Conservation (phyloP, 306 rosid species). For the Ochetophila trinervis region DNA sequence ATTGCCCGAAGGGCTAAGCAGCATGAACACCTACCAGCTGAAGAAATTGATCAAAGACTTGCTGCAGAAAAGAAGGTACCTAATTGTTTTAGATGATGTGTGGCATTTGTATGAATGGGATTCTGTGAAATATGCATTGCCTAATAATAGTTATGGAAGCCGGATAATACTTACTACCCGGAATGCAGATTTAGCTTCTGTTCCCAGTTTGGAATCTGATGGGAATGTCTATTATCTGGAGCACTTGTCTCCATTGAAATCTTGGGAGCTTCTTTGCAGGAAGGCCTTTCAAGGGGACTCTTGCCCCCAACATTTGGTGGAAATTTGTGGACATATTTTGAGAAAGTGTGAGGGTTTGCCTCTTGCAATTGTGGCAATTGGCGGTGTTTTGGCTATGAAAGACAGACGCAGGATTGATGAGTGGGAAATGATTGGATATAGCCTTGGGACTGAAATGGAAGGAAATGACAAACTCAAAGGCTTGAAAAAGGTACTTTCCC, state of each 20-base stretch:
- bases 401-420: conserved; percentile 43
- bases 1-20: conserved; percentile 35
- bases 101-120: conserved; percentile 52
- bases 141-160: conserved; percentile 42
- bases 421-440: conserved; percentile 33
- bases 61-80: conserved; percentile 42
- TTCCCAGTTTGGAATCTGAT: conserved; percentile 28
- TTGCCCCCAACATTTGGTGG: conserved; percentile 43
- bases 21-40: conserved; percentile 31
- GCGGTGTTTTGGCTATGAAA: conserved; percentile 53
- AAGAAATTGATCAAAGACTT: conserved; percentile 36
- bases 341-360: conserved; percentile 59
- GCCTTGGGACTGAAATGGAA: conserved; percentile 44
- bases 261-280: conserved; percentile 46
- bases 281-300: conserved; percentile 44
- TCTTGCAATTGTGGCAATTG: conserved; percentile 59
- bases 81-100: conserved; percentile 49
- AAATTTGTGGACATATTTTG: conserved; percentile 29
- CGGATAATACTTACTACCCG: conserved; percentile 50
- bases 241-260: conserved; percentile 35
- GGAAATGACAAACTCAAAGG: conserved; percentile 45
- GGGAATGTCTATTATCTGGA: conserved; percentile 41
- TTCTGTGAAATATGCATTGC: conserved; percentile 45
- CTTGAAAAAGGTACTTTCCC: conserved; percentile 44
- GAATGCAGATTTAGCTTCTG: conserved; percentile 35